Evolutionary conservation across 768 basidiomycete species (phyloP).

Genomic region (Leccinellum luteum): DNA sequence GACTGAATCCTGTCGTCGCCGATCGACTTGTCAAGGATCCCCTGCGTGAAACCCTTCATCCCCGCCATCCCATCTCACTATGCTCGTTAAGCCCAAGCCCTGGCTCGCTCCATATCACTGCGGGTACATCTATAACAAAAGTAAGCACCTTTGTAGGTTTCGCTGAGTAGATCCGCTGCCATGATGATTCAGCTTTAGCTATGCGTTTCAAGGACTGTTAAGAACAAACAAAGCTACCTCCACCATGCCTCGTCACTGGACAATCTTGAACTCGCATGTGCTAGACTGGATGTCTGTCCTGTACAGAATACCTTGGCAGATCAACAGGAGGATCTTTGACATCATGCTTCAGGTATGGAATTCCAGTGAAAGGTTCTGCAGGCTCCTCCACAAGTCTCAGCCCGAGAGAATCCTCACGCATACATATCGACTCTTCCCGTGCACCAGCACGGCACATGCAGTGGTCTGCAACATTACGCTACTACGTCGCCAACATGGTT

Average conservation of each 20-base stretch:
- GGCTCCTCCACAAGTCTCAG: constrained; percentile 71
- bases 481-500: constrained; percentile 90
- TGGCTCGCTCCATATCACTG: constrained; percentile 80
- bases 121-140: constrained; percentile 77
- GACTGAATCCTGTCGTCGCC: constrained; percentile 76
- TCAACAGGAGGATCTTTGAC: constrained; percentile 78
- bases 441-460: constrained; percentile 98
- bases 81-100: constrained; percentile 88
- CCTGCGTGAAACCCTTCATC: constrained; percentile 72
- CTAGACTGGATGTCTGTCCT: constrained; percentile 89
- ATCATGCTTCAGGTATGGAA: constrained; percentile 85
- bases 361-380: constrained; percentile 73
- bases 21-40: constrained; percentile 75
- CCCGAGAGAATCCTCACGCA: constrained; percentile 55
- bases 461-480: constrained; percentile 97
- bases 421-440: constrained; percentile 77
- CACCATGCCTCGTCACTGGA: constrained; percentile 68
- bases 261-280: constrained; percentile 80
- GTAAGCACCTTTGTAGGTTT: constrained; percentile 39
- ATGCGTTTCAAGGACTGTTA: constrained; percentile 93
- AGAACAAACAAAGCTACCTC: constrained; percentile 81
- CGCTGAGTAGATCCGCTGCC: background rate
- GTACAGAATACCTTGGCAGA: constrained; percentile 84
- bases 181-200: constrained; percentile 45
- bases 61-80: constrained; percentile 93